Conservation (phyloP, 306 rosid species). For the Trifolium pratense region DNA sequence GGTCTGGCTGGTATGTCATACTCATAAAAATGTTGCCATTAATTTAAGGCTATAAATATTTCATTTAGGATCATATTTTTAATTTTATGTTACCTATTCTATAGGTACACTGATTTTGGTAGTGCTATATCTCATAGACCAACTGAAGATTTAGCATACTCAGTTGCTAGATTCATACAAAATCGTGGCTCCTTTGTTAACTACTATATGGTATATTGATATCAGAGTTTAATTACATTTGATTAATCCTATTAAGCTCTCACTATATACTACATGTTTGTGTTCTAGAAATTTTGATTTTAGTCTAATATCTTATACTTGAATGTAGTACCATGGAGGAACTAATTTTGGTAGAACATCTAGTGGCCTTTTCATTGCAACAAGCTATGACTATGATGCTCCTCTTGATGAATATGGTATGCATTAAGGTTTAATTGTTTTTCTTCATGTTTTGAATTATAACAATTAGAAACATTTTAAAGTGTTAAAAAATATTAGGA, state of each 20-base stretch:
- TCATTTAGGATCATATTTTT: not conserved
- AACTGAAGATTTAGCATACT: constrained; percentile 85
- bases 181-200: constrained; percentile 87
- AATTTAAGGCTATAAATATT: not conserved
- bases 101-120: constrained; percentile 95
- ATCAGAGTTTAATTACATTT: not conserved
- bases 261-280: not conserved
- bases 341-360: constrained; percentile 93
- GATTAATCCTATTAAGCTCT: not conserved
- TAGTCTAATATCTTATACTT: constrained; percentile 21
- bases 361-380: constrained; percentile 87
- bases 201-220: constrained; percentile 79
- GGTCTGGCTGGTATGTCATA: constrained; percentile 91
- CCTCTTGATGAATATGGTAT: constrained; percentile 93
- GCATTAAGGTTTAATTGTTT: constrained; percentile 13
- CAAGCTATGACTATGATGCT: constrained; percentile 97
- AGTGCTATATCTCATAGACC: constrained; percentile 78
- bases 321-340: constrained; percentile 92
- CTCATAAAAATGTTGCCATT: constrained; percentile 32
- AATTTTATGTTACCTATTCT: constrained; percentile 9
- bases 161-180: constrained; percentile 89
- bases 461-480: not conserved
- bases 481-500: constrained; percentile 40
- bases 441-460: constrained; percentile 20
- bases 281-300: constrained; percentile 19